Conservation (phyloP, 768 basidiomycete genomes). For the Sporobolomyces roseus region DNA sequence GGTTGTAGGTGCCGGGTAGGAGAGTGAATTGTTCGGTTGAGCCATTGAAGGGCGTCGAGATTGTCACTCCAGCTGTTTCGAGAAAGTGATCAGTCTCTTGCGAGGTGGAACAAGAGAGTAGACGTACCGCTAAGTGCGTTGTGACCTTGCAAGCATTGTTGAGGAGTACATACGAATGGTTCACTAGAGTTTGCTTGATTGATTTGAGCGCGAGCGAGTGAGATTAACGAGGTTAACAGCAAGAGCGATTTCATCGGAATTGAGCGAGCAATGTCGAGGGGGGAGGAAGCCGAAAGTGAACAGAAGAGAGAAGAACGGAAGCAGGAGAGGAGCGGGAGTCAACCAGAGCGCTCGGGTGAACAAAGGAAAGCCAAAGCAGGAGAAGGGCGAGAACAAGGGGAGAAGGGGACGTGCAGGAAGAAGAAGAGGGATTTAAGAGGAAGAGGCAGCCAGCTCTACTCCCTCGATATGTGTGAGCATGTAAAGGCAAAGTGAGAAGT, state of each 20-base stretch:
- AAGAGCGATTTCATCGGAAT: not conserved
- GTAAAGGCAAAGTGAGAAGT: not conserved
- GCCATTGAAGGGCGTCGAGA: slow-evolving; percentile 7
- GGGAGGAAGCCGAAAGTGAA: no score
- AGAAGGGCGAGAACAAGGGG: not conserved
- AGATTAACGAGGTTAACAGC: not conserved
- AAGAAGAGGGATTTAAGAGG: not conserved
- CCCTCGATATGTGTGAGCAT: not conserved
- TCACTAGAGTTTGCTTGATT: not conserved
- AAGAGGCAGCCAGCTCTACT: not conserved
- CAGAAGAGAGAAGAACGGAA: not conserved
- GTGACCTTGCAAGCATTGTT: slow-evolving; percentile 25
- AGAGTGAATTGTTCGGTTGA: slow-evolving; percentile 24
- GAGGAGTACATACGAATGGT: slow-evolving; percentile 34
- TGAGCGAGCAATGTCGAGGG: no score
- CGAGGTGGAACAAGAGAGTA: no score
- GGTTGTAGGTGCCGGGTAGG: slow-evolving; percentile 38
- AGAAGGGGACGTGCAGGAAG: no score
- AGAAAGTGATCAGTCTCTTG: not conserved
- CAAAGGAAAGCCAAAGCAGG: not conserved
- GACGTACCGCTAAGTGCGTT: slow-evolving; percentile 33
- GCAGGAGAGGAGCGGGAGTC: not conserved
- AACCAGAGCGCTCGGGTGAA: not conserved
- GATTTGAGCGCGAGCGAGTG: not conserved
- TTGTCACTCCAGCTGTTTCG: slow-evolving; percentile 22